phyloP scores from a whole-genome alignment of 768 basidiomycete genomes.

The Lactarius hengduanensis region DNA sequence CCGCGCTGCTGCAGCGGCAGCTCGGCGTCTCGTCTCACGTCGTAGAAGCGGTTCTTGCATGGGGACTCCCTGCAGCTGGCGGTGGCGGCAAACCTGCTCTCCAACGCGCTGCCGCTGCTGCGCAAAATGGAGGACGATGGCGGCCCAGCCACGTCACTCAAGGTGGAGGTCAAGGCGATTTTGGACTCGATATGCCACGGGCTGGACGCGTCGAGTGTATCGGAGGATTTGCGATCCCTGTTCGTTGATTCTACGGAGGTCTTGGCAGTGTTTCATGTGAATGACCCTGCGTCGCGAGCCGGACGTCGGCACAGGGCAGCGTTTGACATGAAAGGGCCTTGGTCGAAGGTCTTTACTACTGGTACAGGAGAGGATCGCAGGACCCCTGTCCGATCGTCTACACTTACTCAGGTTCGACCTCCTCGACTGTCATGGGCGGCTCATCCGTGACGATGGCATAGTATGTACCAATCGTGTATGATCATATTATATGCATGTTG shows the following conservation, averaged over 20 bases:
- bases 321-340: slow-evolving; percentile 3
- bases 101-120: slow-evolving; percentile 7
- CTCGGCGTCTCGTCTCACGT: background rate
- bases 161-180: slow-evolving; percentile 13
- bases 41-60: background rate
- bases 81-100: slow-evolving; percentile 11
- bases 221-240: slow-evolving; percentile 6
- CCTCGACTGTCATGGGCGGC: slow-evolving; percentile 5
- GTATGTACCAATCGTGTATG: background rate
- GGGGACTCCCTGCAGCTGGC: slow-evolving; percentile 11
- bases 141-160: background rate
- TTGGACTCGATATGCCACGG: slow-evolving; percentile 15
- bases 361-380: background rate
- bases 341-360: slow-evolving; percentile 12
- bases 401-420: background rate
- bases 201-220: slow-evolving; percentile 4
- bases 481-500: background rate
- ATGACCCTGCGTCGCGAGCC: background rate
- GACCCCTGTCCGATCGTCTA: background rate
- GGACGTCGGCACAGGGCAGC: background rate
- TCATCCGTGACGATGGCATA: background rate
- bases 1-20: slow-evolving; percentile 14
- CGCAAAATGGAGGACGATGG: background rate
- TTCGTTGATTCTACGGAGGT: slow-evolving; percentile 13
- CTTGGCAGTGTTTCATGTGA: slow-evolving; percentile 4